Conservation (phyloP, 768 basidiomycete genomes). For the Fomitopsis serialis region DNA sequence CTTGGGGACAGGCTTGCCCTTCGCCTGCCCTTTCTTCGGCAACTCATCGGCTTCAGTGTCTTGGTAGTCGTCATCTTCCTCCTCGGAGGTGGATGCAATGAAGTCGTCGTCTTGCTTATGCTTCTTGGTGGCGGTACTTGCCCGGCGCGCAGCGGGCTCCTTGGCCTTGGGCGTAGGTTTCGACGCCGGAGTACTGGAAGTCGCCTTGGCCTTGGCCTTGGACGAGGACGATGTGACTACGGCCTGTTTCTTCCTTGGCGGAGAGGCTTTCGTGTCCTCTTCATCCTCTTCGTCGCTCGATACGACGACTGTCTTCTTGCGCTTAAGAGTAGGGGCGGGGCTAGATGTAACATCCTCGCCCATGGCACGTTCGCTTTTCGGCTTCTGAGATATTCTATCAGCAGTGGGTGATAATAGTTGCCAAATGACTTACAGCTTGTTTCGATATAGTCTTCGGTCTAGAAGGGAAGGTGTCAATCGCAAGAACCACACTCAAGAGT, state of each 20-base stretch:
- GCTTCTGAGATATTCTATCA: conserved; percentile 6
- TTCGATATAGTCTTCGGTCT: too few species aligned
- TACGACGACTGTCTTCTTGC: conserved; percentile 20
- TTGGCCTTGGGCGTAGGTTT: conserved; percentile 20
- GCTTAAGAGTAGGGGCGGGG: conserved; percentile 13
- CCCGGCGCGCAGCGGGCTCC: conserved; percentile 8
- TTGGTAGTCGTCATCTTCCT: conserved; percentile 16
- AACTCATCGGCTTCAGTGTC: conserved; percentile 17
- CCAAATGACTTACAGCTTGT: not conserved
- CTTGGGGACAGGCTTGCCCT: conserved; percentile 14
- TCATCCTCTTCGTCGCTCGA: conserved; percentile 24
- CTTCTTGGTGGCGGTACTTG: conserved; percentile 25
- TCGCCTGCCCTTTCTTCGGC: conserved; percentile 7
- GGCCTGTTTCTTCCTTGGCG: conserved; percentile 38
- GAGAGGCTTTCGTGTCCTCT: conserved; percentile 17
- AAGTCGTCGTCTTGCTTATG: conserved; percentile 30
- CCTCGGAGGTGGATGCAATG: conserved; percentile 25
- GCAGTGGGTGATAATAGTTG: not conserved
- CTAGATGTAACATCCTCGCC: conserved; percentile 11
- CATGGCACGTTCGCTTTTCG: conserved; percentile 19
- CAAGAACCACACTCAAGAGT: not conserved
- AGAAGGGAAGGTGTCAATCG: too few species aligned
- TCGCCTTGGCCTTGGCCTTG: conserved; percentile 10
- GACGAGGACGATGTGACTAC: conserved; percentile 9
- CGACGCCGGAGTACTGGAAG: conserved; percentile 10